Base-by-base conservation (phyloP, 768 basidiomycete genomes). In the Amanita exitialis region DNA sequence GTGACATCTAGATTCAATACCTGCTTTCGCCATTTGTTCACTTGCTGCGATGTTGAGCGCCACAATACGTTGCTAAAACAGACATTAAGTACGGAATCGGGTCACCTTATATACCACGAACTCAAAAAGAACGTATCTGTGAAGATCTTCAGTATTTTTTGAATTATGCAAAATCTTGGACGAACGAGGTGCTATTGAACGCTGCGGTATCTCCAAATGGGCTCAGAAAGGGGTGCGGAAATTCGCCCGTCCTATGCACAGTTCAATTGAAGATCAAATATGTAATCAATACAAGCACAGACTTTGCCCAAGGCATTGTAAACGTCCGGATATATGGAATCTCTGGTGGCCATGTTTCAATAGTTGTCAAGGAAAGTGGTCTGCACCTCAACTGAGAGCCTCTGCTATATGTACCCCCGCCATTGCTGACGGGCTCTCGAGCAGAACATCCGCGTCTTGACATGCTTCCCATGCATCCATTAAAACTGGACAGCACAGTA, bases 391-490 rank as follows among this genome's bases (percentile, higher is more conserved):
- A 77, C 78, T 67, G 13, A 83, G 65, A 3, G 78, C 80, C 62
- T 86, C 83, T 8, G 83, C 80, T 53, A 86, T 83, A 60, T 86
- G 83, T 2, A 84, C 76, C 37, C 83, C 83, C 3, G 80, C 77
- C 79, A 84, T 82, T 1, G 81, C 78, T 3, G 79, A 82, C 0
- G 83, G 82, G 39, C 75, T 77, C 59, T 86, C 83, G 41, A 84
- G 69, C 8, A 86, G 63, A 2, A 85, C 75, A 55, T 84, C 81
- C 8, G 82, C 81, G 52, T 78, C 83, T 52, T 75, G 66, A 54
- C 82, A 84, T 8, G 75, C 77, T 27, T 70, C 66, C 81, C 80
- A 86, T 8, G 82, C 66, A 56, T 84, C 81, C 25, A 71, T 45
- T 9, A 84, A 69, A 18, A 83, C 80, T 83, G 35, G 20, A 55